These are phyloP conservation scores for Solanum stenotomum DNA, from an alignment of 257 asterid species.

Conservation along the genomic window DNA sequence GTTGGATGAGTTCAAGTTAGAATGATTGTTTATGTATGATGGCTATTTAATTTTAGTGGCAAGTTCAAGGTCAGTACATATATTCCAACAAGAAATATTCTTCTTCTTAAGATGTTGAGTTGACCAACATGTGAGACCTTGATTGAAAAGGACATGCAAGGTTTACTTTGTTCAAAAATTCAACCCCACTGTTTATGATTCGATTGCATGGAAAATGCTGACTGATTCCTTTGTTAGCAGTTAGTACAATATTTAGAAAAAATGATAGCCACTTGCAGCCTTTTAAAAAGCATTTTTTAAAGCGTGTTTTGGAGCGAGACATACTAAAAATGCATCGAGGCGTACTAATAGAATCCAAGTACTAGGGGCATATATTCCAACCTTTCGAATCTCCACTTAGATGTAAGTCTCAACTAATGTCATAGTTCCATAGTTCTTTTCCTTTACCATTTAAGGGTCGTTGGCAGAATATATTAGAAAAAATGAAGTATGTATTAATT, in stretches of 20 bases:
- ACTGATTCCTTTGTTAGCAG: background rate
- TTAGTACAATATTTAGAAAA: background rate
- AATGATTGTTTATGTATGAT: background rate
- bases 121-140: background rate
- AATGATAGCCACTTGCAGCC: background rate
- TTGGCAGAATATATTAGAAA: too few species aligned
- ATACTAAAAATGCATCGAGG: background rate
- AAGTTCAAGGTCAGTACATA: too few species aligned
- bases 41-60: too few species aligned
- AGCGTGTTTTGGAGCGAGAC: background rate
- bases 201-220: background rate
- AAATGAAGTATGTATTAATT: too few species aligned
- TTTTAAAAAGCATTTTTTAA: background rate
- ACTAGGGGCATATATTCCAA: background rate
- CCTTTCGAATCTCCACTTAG: background rate
- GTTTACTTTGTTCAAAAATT: background rate
- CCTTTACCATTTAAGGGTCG: background rate
- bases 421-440: background rate
- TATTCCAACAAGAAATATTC: background rate
- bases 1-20: background rate
- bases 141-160: background rate
- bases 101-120: background rate
- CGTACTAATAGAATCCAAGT: background rate
- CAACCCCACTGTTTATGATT: background rate
- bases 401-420: background rate